Base-by-base conservation (phyloP, 805 yeast genomes). In the Hagleromyces aurorensis region DNA sequence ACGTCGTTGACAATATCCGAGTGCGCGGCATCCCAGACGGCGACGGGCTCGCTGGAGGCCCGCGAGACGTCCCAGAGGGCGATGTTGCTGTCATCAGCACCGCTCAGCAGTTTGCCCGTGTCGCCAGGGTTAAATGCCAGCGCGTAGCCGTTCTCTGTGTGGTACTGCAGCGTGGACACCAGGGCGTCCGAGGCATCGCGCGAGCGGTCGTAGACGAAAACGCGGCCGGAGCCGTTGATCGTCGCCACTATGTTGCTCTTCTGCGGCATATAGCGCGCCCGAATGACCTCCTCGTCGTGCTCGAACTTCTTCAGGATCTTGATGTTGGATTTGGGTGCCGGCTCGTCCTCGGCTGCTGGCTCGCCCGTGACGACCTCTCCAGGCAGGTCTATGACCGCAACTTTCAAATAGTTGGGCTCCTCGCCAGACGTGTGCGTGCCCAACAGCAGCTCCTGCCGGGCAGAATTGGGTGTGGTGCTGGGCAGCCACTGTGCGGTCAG, bases 401-500 rank as follows among this genome's bases (percentile, higher is more conserved):
- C 57, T 45, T 81, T 81, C 38, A 82, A 55, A 48, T 69, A 78
- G 45, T 82, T 73, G 1, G 62, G 63, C 36, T 75, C 87, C 29
- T 70, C 75, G 4, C 78, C 83, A 1, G 82, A 71, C 0, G 89
- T 78, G 46, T 79, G 83, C 0, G 93, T 80, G 3, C 87, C 85
- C 13, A 81, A 48, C 7, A 81, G 45, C 33, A 82, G 43, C 30
- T 70, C 67, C 38, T 79, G 68, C 15, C 65, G 64, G 8, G 64
- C 57, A 5, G 57, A 39, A 11, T 31, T 15, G 6, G 20, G 19
- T n/a, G 16, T 20, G 21, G 27, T 16, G 3, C 37, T 41, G 0
- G 86, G 87, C 6, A 78, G 52, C 87, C 91, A 82, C 54, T 82
- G 83, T 4, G 79, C 67, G 1, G 89, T 77, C 28, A 82, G 61